phyloP scores from a whole-genome alignment of 164 flowering plant genomes.

The Cinnamomum chago region DNA sequence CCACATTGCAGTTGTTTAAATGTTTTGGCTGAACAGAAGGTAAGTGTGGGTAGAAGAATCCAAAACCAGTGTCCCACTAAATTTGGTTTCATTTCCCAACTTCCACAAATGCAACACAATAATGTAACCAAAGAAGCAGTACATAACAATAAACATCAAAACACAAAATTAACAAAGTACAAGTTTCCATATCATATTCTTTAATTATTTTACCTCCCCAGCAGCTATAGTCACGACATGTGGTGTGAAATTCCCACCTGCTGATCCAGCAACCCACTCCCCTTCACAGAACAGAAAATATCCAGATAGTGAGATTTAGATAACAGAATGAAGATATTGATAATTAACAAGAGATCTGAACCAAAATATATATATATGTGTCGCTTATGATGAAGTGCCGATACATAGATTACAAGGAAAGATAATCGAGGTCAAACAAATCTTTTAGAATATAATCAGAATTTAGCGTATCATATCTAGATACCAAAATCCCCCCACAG shows the following conservation, averaged over 20 bases:
- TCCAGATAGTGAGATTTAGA: slow-evolving; percentile 6
- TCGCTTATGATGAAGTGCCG: too few species aligned
- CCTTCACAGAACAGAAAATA: slow-evolving; percentile 40
- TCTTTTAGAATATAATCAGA: too few species aligned
- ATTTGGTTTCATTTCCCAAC: not conserved
- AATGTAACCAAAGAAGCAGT: not conserved
- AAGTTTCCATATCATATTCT: not conserved
- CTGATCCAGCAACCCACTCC: slow-evolving; percentile 53
- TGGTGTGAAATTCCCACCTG: slow-evolving; percentile 75
- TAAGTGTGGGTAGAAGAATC: not conserved
- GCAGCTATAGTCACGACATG: slow-evolving; percentile 68
- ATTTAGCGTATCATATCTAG: too few species aligned
- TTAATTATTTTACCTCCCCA: slow-evolving; percentile 65
- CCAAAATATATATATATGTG: too few species aligned
- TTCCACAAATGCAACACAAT: not conserved
- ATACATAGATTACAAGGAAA: too few species aligned
- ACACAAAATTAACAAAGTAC: not conserved
- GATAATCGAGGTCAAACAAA: too few species aligned
- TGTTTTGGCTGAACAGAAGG: not conserved
- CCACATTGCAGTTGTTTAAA: not conserved
- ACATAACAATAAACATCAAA: slow-evolving; percentile 1
- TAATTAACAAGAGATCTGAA: too few species aligned
- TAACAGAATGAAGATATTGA: too few species aligned
- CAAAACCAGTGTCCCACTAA: not conserved
- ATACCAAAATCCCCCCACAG: too few species aligned